Evolutionary conservation across 805 yeast species (phyloP).

Genomic region (Cyberlindnera lachancei): DNA sequence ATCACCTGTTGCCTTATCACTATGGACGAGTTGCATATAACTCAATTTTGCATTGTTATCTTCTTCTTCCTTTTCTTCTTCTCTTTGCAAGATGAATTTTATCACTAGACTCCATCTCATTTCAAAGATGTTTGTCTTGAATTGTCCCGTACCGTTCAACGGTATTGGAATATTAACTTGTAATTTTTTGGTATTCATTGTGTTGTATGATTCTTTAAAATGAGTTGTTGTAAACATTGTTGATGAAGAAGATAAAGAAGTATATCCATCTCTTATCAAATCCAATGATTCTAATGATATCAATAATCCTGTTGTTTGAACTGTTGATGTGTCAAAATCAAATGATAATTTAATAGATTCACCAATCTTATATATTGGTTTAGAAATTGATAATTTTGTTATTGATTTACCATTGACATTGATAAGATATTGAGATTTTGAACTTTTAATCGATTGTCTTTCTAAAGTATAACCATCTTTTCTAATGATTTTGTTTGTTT

Average conservation of each 20-base stretch:
- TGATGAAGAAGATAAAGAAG: slow-evolving; percentile 9
- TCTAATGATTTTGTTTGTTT: slow-evolving; percentile 3
- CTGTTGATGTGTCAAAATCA: slow-evolving; percentile 23
- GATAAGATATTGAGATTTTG: slow-evolving; percentile 32
- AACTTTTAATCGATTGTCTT: slow-evolving; percentile 15
- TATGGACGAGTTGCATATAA: slow-evolving; percentile 23
- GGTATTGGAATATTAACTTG: slow-evolving; percentile 29
- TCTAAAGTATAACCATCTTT: slow-evolving; percentile 15
- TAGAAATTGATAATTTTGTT: slow-evolving; percentile 32
- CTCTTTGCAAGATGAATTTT: slow-evolving; percentile 27
- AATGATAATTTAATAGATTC: slow-evolving; percentile 34
- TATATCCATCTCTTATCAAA: slow-evolving; percentile 25
- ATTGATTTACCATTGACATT: slow-evolving; percentile 34
- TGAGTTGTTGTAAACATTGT: slow-evolving; percentile 16
- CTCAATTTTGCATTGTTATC: no score
- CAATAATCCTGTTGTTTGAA: slow-evolving; percentile 32
- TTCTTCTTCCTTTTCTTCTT: slow-evolving; percentile 14
- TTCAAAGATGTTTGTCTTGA: slow-evolving; percentile 32
- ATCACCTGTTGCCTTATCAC: slow-evolving; percentile 31
- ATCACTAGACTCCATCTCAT: slow-evolving; percentile 30
- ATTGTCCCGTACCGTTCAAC: slow-evolving; percentile 29
- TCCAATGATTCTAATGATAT: slow-evolving; percentile 30
- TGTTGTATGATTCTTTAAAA: slow-evolving; percentile 25
- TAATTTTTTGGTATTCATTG: slow-evolving; percentile 22
- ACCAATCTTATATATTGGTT: slow-evolving; percentile 35